Evolutionary conservation across 352 stramenopile species (phyloP).

Genomic region (Phytophthora pini): DNA sequence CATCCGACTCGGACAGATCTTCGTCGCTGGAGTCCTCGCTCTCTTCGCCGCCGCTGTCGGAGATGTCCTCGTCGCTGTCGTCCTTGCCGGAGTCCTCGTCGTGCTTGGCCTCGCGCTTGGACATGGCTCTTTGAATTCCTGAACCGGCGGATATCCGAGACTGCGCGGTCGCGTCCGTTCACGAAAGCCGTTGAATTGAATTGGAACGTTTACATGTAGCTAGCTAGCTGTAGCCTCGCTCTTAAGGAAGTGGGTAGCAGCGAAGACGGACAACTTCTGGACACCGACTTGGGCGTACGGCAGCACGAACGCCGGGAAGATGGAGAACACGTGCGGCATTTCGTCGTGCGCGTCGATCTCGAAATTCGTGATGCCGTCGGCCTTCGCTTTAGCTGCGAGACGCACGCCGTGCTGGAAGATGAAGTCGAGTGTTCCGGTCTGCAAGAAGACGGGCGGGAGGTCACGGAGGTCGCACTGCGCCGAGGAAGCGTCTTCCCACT

Average conservation of each 20-base stretch:
- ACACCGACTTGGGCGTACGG: constrained; percentile 33
- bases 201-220: constrained; percentile 1
- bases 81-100: constrained; percentile 54
- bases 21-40: constrained; percentile 67
- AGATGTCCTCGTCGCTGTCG: constrained; percentile 63
- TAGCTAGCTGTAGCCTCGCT: constrained; percentile 2
- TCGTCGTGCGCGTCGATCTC: constrained; percentile 38
- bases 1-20: constrained; percentile 75
- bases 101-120: constrained; percentile 65
- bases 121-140: constrained; percentile 42
- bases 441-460: constrained; percentile 47
- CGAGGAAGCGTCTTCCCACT: constrained; percentile 32
- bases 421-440: constrained; percentile 39
- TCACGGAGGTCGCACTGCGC: constrained; percentile 43
- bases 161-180: constrained; percentile 31
- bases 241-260: constrained; percentile 25
- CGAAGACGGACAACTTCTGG: constrained; percentile 27
- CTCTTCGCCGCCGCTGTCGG: constrained; percentile 44
- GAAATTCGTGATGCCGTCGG: constrained; percentile 26
- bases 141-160: constrained; percentile 20
- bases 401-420: constrained; percentile 31
- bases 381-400: constrained; percentile 35
- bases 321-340: constrained; percentile 42
- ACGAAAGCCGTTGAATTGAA: constrained; percentile 5
- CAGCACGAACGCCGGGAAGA: constrained; percentile 40